Evolutionary conservation across 306 rosid species (phyloP), one percentile per base, ranked within the genome.

Genomic region (Gleditsia sinensis): DNA sequence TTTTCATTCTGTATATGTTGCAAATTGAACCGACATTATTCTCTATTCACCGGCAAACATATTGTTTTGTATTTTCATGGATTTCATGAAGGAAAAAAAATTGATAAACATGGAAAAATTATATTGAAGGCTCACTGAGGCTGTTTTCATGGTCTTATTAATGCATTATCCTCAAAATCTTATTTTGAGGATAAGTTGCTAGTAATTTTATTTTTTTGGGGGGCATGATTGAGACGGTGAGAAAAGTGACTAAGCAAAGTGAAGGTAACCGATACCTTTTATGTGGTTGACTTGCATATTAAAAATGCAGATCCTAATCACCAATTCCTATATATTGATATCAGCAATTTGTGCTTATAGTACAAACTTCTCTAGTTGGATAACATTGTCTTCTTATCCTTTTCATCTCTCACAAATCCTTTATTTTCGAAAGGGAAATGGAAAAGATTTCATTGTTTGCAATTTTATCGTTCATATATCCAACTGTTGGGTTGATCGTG

Each of bases 161-260:
- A 69, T 71, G 27, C 17, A 5, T 33, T 54, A 11, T 75, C 39
- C 43, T 75, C 37, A 16, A 73, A 63, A 46, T 71, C 4, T 46
- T 50, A 25, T 19, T 73, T 58, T 57, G 71, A 73, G 25, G 28
- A 50, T 55, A 13, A 49, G 24, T 60, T 42, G 23, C 71, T 27
- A 49, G 20, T 34, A 57, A 53, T 34, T 17, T 49, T 66, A n/a
- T n/a, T n/a, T n/a, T n/a, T n/a, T n/a, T n/a, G n/a, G n/a, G n/a
- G n/a, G n/a, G n/a, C n/a, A n/a, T n/a, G n/a, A n/a, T n/a, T n/a
- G n/a, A n/a, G n/a, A n/a, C n/a, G n/a, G n/a, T n/a, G n/a, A n/a
- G n/a, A n/a, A n/a, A n/a, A n/a, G n/a, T n/a, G n/a, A n/a, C n/a
- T n/a, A n/a, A n/a, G 23, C 64, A 21, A 0, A 42, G n/a, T n/a